phyloP scores from a whole-genome alignment of 352 stramenopile species.

The Phytophthora hybrid region DNA sequence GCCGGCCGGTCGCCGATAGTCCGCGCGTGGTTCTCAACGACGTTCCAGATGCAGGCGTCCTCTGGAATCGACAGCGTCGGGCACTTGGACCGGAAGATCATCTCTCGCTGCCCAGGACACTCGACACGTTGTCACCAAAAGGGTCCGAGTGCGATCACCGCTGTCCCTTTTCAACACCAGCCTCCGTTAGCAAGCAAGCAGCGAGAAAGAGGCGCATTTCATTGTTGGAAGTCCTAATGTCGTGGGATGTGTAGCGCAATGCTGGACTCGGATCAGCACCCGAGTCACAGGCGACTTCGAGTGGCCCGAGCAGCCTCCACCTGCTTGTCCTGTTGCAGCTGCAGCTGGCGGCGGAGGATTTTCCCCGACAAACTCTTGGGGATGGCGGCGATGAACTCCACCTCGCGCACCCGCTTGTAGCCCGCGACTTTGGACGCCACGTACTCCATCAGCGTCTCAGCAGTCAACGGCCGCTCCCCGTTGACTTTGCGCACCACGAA shows the following conservation, averaged over 20 bases:
- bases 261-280: not conserved
- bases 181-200: not conserved
- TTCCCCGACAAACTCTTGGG: slow-evolving; percentile 92
- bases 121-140: slow-evolving; percentile 1
- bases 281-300: slow-evolving; percentile 22
- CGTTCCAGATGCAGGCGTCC: slow-evolving; percentile 50
- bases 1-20: slow-evolving; percentile 33
- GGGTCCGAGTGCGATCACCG: not conserved
- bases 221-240: not conserved
- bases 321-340: slow-evolving; percentile 49
- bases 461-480: slow-evolving; percentile 16
- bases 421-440: slow-evolving; percentile 83
- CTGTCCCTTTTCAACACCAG: not conserved
- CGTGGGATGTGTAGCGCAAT: too few species aligned
- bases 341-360: slow-evolving; percentile 87
- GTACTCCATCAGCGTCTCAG: slow-evolving; percentile 55
- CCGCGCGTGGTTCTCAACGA: slow-evolving; percentile 45
- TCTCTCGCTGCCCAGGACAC: slow-evolving; percentile 3
- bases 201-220: not conserved
- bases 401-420: slow-evolving; percentile 87
- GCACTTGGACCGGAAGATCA: slow-evolving; percentile 56
- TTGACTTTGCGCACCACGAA: slow-evolving; percentile 86
- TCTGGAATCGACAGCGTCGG: slow-evolving; percentile 34
- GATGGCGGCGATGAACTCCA: slow-evolving; percentile 89
- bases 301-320: slow-evolving; percentile 33